Base-by-base conservation (phyloP, 2,329 filamentous ascomycete species). In the Fonsecaea erecta region DNA sequence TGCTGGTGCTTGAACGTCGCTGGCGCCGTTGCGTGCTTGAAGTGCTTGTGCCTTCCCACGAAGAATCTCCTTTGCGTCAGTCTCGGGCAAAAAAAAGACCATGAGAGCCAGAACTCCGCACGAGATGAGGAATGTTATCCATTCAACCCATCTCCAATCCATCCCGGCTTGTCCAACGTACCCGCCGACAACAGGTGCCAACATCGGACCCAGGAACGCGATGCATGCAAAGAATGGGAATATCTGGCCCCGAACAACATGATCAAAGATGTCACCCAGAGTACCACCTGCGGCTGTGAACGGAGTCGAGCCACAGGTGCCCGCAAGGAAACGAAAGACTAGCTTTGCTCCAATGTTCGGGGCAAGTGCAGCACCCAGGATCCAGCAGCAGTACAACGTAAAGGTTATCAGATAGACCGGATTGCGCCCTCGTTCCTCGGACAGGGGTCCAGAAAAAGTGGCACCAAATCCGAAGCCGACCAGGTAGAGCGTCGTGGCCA, bases 391-490 rank as follows among this genome's bases (percentile, higher is more conserved):
- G 63, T 80, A 84, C 21, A 80, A 71, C 12, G 74, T 74, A 16
- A 83, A 72, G 0, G 83, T 81, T 16, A 75, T 71, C 2, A 83
- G 75, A 65, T 85, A 85, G 0, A 83, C 79, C 0, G 77, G 77
- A 67, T 84, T 84, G 21, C 81, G 76, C 4, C 82, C 81, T 3
- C 81, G 71, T 1, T 80, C 81, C 68, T 85, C 82, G 0, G 80
- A 83, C 4, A 84, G 70, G 0, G 84, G 83, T 0, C 82, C 83
- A 3, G 79, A 79, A 53, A 84, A 76, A 0, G 84, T 74, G 0
- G 81, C 77, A 0, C 81, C 82, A 64, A 84, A 82, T 1, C 81
- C 82, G 30, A 83, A 75, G 7, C 83, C 72, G 64, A 81, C 81
- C 67, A 82, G 52, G 34, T 58, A 69, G 61, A 60, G 53, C 64